Base-by-base conservation (phyloP, 768 basidiomycete species). In the Podaxis mareebaensis region DNA sequence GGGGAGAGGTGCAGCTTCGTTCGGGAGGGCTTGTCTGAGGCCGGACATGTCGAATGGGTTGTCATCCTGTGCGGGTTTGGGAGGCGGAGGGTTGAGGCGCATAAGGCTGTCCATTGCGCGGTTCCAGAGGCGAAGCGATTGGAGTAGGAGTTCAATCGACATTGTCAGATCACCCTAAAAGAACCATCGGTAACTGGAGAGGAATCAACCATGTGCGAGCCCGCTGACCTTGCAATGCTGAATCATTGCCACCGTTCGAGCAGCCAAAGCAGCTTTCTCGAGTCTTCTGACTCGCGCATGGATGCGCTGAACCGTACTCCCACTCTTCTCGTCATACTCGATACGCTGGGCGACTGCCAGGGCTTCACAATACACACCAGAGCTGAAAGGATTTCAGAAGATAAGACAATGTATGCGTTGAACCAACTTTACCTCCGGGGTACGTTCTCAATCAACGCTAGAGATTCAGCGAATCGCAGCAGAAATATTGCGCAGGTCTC, bases 81-180 rank as follows among this genome's bases (percentile, higher is more conserved):
- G 33, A 1, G 74, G 52, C 1, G 74, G 72, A 17, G 83, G 82
- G n/a, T 74, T 77, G 4, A 93, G 77, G 33, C 91, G 86, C 5
- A 83, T 73, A 0, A 93, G 71, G 0, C 83, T 83, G 22, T 93
- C 92, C 13, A 87, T 75, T 3, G 93, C 92, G 28, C 91, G 85
- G 70, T 91, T 92, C 87, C 89, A 93, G 1, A 95, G 75, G 17
- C 93, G 85, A 55, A 94, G 79, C 0, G 90, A 85, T 66, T 91
- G 90, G 12, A 91, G 76, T 65, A 89, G 76, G 20, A 82, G 82
- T 51, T 83, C 78, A 15, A 93, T 69, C 2, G 87, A 82, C 4
- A 79, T 75, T 0, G 83, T 76, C 0, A 84, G 75, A 53, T 94
- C 86, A 51, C 89, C 85, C 91, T 95, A 53, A 20, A 44, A 60